These are phyloP conservation scores for Talaromyces trachyspermus DNA, from an alignment of 495 filamentous ascomycete species.

Conservation along the genomic window DNA sequence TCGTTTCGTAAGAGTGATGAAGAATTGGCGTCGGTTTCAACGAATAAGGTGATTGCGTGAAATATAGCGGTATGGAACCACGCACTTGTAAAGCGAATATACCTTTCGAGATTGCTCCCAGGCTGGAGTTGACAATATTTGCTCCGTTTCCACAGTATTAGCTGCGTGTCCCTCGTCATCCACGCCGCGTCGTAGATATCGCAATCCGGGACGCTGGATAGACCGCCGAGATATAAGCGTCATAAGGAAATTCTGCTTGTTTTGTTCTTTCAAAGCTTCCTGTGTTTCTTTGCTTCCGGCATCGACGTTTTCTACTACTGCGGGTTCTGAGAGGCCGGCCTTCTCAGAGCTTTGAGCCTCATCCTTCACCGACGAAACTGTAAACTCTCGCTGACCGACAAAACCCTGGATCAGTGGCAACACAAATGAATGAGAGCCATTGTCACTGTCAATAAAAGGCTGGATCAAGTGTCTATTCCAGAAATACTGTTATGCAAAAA, in stretches of 20 bases:
- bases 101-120: slow-evolving; percentile 56
- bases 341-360: slow-evolving; percentile 15
- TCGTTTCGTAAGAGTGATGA: slow-evolving; percentile 67
- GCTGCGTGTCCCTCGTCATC: slow-evolving; percentile 82
- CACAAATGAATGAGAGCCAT: slow-evolving; percentile 52
- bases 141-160: slow-evolving; percentile 91
- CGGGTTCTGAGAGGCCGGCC: slow-evolving; percentile 7
- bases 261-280: too few species aligned
- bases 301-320: too few species aligned
- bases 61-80: slow-evolving; percentile 86
- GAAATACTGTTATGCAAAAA: slow-evolving; percentile 59
- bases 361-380: slow-evolving; percentile 39
- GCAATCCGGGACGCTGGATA: slow-evolving; percentile 72
- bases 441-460: slow-evolving; percentile 63
- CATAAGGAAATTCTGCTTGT: slow-evolving; percentile 53
- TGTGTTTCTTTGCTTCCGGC: slow-evolving; percentile 4
- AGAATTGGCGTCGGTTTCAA: slow-evolving; percentile 81
- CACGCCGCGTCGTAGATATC: slow-evolving; percentile 86
- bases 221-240: slow-evolving; percentile 85
- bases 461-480: slow-evolving; percentile 77
- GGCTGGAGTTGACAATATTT: slow-evolving; percentile 64
- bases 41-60: slow-evolving; percentile 86
- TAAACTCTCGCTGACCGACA: slow-evolving; percentile 79
- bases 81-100: slow-evolving; percentile 80
- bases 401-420: slow-evolving; percentile 92